These are phyloP conservation scores for Mallotus japonicus DNA, from an alignment of 441 rosid species.

Conservation along the genomic window DNA sequence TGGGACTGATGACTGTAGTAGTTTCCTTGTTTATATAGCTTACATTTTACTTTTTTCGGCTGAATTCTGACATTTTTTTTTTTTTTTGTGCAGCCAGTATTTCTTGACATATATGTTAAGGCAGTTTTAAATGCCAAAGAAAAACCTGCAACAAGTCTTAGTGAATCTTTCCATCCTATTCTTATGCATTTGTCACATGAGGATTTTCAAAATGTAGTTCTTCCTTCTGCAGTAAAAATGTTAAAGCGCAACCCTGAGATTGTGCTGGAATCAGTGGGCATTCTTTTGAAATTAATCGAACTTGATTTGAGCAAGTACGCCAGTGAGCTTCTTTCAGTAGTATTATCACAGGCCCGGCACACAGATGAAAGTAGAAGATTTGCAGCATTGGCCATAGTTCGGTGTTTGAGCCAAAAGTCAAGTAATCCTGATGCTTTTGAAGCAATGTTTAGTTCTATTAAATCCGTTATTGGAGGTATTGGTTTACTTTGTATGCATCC, in stretches of 20 bases:
- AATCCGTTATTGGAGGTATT: conserved; percentile 93
- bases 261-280: conserved; percentile 77
- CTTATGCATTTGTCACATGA: conserved; percentile 64
- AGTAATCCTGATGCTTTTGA: conserved; percentile 94
- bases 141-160: conserved; percentile 58
- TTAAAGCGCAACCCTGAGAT: conserved; percentile 98
- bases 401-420: conserved; percentile 73
- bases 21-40: conserved; percentile 14
- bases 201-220: conserved; percentile 71
- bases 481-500: conserved; percentile 13
- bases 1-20: conserved; percentile 5
- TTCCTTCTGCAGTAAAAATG: conserved; percentile 90
- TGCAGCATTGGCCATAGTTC: conserved; percentile 66
- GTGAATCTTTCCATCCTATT: conserved; percentile 68
- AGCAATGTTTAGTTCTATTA: conserved; percentile 72
- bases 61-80: conserved; percentile 20
- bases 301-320: conserved; percentile 96
- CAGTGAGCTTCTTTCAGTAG: conserved; percentile 69
- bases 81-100: conserved; percentile 58
- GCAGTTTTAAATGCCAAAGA: conserved; percentile 84
- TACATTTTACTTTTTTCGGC: conserved; percentile 9
- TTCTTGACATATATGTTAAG: conserved; percentile 77
- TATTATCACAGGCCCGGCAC: conserved; percentile 83
- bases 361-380: conserved; percentile 85
- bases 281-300: conserved; percentile 62